phyloP scores from a whole-genome alignment of 2,329 filamentous ascomycete species.

The Apiospora koreana region DNA sequence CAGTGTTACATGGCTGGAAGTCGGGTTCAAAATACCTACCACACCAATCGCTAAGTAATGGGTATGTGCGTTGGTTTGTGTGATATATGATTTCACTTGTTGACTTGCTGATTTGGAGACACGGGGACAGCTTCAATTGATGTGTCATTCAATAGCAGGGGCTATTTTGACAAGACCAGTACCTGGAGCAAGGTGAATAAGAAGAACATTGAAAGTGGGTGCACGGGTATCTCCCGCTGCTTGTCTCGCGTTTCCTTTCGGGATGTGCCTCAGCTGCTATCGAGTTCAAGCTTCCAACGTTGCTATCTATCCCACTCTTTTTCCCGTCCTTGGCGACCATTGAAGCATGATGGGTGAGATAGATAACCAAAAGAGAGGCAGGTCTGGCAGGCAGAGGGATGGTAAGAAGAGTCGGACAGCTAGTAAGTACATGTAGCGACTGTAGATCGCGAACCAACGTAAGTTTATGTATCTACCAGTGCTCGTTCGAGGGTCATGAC shows the following conservation, averaged over 20 bases:
- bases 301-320: neutral
- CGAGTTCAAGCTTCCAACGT: neutral
- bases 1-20: neutral
- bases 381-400: neutral
- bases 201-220: neutral
- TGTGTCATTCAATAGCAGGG: neutral
- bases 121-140: neutral
- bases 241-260: neutral
- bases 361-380: neutral
- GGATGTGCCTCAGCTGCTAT: neutral
- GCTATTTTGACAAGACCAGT: neutral
- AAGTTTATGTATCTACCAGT: neutral
- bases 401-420: neutral
- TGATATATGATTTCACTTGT: neutral
- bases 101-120: too few relatives aligned
- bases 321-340: neutral
- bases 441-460: neutral
- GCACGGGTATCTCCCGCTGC: neutral
- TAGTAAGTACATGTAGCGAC: too few relatives aligned
- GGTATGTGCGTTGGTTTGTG: neutral
- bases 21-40: neutral
- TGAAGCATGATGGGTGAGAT: neutral
- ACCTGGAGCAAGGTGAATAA: neutral
- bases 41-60: neutral
- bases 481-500: neutral